phyloP scores from a whole-genome alignment of 176 grass and related monocot genomes.

The Chloris gayana region DNA sequence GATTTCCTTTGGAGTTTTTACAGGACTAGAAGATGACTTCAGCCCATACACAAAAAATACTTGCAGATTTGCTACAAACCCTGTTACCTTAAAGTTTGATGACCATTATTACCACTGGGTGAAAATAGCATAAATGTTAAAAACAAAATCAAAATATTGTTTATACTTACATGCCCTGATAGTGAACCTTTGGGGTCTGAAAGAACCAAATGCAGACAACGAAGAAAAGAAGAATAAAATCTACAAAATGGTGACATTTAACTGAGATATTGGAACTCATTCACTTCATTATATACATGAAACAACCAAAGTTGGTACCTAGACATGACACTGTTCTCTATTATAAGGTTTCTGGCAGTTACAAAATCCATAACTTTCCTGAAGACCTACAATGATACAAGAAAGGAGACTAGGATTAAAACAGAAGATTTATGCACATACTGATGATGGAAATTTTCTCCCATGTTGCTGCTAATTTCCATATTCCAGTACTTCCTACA shows the following conservation, averaged over 20 bases:
- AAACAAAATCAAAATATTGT: conserved; percentile 22
- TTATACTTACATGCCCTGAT: conserved; percentile 84
- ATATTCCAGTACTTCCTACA: background rate
- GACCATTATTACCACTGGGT: conserved; percentile 42
- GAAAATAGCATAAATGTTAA: conserved; percentile 12
- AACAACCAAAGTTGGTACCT: conserved; percentile 55
- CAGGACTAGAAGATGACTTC: conserved; percentile 49
- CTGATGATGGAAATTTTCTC: background rate
- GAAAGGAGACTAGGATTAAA: conserved; percentile 30
- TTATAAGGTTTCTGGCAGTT: conserved; percentile 65
- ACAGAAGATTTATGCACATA: conserved; percentile 7
- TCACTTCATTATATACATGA: conserved; percentile 24
- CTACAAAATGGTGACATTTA: conserved; percentile 51
- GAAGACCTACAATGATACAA: conserved; percentile 60
- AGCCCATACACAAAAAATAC: conserved; percentile 85
- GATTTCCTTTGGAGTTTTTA: conserved; percentile 49
- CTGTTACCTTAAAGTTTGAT: conserved; percentile 82
- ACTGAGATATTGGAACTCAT: conserved; percentile 32
- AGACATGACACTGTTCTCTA: conserved; percentile 81
- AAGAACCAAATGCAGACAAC: conserved; percentile 84
- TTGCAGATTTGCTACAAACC: conserved; percentile 83
- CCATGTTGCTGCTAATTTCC: conserved; percentile 18
- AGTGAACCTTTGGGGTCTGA: conserved; percentile 76
- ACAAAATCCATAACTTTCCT: conserved; percentile 96
- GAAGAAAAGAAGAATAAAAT: conserved; percentile 76